Evolutionary conservation across 2,329 filamentous ascomycete genomes (phyloP).

Genomic region (Chrysoporthe cubensis): DNA sequence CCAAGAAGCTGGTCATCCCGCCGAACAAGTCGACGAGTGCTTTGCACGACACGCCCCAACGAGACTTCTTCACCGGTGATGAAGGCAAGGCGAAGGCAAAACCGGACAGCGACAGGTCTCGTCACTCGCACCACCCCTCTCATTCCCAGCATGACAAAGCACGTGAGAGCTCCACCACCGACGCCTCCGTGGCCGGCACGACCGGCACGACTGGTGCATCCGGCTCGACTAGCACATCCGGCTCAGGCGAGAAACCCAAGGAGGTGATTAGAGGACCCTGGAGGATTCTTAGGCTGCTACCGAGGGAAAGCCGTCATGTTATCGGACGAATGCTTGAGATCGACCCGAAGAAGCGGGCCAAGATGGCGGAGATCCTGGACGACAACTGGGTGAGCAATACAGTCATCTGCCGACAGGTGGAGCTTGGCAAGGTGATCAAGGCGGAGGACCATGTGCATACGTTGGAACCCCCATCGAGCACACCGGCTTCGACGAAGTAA

Average conservation of each 20-base stretch:
- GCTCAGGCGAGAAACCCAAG: slow-evolving; percentile 55
- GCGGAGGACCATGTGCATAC: slow-evolving; percentile 83
- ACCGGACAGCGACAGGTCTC: slow-evolving; percentile 16
- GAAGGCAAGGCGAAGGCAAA: slow-evolving; percentile 32
- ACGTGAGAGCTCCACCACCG: slow-evolving; percentile 31
- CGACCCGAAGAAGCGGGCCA: slow-evolving; percentile 80
- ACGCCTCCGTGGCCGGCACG: slow-evolving; percentile 32
- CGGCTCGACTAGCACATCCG: slow-evolving; percentile 10
- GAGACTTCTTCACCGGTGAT: slow-evolving; percentile 44
- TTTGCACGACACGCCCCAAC: slow-evolving; percentile 43
- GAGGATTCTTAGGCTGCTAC: slow-evolving; percentile 83
- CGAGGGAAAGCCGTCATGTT: slow-evolving; percentile 86
- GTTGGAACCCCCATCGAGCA: slow-evolving; percentile 69
- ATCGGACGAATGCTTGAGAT: slow-evolving; percentile 92
- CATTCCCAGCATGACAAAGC: slow-evolving; percentile 36
- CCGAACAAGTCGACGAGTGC: slow-evolving; percentile 52
- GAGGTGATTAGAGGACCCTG: slow-evolving; percentile 91
- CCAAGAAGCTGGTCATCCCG: slow-evolving; percentile 54
- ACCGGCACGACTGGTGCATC: background rate
- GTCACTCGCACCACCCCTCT: slow-evolving; percentile 8
- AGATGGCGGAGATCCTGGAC: slow-evolving; percentile 80
- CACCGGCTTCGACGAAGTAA: slow-evolving; percentile 37
- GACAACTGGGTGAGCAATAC: slow-evolving; percentile 91
- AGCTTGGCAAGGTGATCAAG: slow-evolving; percentile 68
- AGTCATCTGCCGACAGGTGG: slow-evolving; percentile 80